Base-by-base conservation (phyloP, 129 eudicot genomes). In the Pseudognaphalium luteoalbum region DNA sequence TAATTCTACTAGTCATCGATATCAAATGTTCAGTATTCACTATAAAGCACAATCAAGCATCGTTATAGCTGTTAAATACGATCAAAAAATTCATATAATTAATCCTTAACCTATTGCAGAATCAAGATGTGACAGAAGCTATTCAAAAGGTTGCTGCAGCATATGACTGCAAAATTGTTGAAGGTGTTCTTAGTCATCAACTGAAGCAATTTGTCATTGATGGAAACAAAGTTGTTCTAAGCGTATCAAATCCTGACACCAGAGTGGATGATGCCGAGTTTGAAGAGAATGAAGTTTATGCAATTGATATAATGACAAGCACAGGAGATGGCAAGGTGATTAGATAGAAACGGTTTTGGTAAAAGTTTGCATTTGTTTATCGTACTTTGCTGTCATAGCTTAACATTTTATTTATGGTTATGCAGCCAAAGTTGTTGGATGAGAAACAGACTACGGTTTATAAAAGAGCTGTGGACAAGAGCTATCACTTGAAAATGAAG, bases 191-290 rank as follows among this genome's bases (percentile, higher is more conserved):
- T 7, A 90, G 96, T 66, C 96, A 92, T 72, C 98, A 92, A 80
- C 66, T 87, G 75, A 92, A 92, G 42, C 98, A 92, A 68, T 89
- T 87, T 78, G 96, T 89, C 73, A 83, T 89, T 76, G 98, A 93
- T 74, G 98, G 96, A 60, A 93, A 93, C 84, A 93, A 93, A 78
- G 98, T 90, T 7, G 92, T 88, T 4, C 66, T 90, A 78, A 88
- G 90, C 71, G 91, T 88, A 8, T 41, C 96, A 52, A 79, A 70
- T 68, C 95, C 98, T 2, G 96, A 93, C 7, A 86, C 87, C 0
- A 86, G 98, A 83, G 98, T 93, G 21, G 98, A 88, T 76, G 97
- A 93, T 57, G 94, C 94, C 7, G 98, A 88, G 77, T 92, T 92
- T 80, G 94, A 92, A 76, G 98, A 90, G 85, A 92, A 92, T 63